These are phyloP conservation scores for Solanum infundibuliforme DNA, from an alignment of 257 asterid genomes.

Conservation along the genomic window DNA sequence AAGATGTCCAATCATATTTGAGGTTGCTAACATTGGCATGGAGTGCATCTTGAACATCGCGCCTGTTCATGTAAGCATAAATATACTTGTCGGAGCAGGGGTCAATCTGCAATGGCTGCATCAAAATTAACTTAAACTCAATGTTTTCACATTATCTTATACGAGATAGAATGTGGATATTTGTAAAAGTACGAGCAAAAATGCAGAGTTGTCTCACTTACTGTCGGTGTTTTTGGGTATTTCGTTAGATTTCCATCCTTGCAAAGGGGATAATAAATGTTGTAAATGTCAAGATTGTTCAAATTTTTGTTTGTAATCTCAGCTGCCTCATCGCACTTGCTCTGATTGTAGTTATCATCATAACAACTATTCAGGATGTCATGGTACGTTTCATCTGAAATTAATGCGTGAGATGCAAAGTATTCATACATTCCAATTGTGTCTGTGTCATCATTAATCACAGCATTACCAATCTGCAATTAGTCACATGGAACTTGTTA, in stretches of 20 bases:
- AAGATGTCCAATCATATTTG: neutral
- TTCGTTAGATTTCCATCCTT: neutral
- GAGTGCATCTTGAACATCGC: neutral
- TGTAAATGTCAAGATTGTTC: neutral
- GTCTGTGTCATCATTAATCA: neutral
- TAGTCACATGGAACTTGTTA: neutral
- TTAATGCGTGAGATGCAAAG: slow-evolving; percentile 1
- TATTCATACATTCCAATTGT: neutral
- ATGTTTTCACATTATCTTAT: neutral
- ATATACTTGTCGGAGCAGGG: neutral
- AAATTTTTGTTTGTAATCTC: neutral
- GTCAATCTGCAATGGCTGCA: neutral
- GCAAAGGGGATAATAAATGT: neutral
- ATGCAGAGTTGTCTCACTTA: neutral
- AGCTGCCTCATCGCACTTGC: neutral
- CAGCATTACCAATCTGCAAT: slow-evolving; percentile 18
- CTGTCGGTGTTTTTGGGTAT: neutral
- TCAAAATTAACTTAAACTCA: neutral
- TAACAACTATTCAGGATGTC: neutral
- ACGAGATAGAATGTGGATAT: neutral
- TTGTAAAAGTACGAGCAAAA: neutral
- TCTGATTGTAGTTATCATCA: neutral
- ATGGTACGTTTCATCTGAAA: slow-evolving; percentile 7
- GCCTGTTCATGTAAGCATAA: neutral
- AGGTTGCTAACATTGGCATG: neutral